phyloP scores from a whole-genome alignment of 345 rosid species.

The Salix dunnii region DNA sequence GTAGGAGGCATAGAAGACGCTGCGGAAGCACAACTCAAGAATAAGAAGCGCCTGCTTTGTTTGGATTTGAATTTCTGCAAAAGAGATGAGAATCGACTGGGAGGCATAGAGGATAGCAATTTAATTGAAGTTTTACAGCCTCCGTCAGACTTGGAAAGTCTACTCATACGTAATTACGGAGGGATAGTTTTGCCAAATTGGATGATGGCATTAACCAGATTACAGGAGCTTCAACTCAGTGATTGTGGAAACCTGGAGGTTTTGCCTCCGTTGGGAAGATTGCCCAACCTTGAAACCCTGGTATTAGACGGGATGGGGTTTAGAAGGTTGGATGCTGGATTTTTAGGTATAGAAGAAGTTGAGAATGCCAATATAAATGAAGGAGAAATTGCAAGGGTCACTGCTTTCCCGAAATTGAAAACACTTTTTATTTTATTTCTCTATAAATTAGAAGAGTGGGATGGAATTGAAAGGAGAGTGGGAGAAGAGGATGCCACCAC shows the following conservation, averaged over 20 bases:
- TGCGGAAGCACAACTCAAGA: neutral
- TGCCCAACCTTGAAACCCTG: conserved; percentile 17
- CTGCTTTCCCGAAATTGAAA: conserved; percentile 14
- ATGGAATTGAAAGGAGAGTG: no score
- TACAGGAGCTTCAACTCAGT: neutral
- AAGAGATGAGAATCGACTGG: no score
- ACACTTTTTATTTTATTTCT: neutral
- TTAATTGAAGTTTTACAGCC: neutral
- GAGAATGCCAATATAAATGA: no score
- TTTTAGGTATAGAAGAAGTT: neutral
- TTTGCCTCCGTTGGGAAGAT: conserved; percentile 12
- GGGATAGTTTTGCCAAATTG: neutral
- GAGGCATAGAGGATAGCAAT: no score
- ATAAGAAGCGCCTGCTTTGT: neutral
- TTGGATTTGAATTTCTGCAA: neutral
- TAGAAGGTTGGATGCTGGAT: conserved; percentile 9
- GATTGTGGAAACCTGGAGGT: neutral
- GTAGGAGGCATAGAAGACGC: neutral
- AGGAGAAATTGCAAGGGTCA: neutral
- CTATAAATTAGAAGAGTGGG: conserved; percentile 7
- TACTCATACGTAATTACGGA: rapidly evolving
- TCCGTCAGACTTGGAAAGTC: neutral
- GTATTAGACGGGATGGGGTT: neutral
- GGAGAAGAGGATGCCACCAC: no score
- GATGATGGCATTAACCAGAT: conserved; percentile 1